phyloP scores from a whole-genome alignment of 768 basidiomycete species.

The Obba rivulosa region DNA sequence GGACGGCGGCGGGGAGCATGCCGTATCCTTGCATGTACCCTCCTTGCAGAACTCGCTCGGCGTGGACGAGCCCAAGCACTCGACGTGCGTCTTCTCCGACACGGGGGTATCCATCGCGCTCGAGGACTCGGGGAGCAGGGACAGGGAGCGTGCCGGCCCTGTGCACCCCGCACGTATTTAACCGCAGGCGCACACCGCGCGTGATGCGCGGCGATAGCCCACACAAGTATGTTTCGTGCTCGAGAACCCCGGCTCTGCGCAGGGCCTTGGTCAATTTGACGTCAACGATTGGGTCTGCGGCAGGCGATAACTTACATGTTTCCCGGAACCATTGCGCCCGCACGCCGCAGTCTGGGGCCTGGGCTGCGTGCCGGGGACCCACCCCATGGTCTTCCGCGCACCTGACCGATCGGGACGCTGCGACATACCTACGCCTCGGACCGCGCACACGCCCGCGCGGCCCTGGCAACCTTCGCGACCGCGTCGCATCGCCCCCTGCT shows the following conservation, averaged over 20 bases:
- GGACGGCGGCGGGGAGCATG: background rate
- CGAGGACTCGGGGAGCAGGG: background rate
- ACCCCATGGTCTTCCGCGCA: too few species aligned
- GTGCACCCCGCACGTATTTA: constrained; percentile 4
- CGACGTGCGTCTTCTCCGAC: constrained; percentile 18
- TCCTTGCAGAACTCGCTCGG: too few species aligned
- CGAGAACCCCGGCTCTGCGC: too few species aligned
- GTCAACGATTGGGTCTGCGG: constrained; percentile 8
- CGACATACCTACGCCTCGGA: too few species aligned
- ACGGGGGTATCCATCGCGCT: constrained; percentile 16
- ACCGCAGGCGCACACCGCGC: background rate
- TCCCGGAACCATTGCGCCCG: too few species aligned
- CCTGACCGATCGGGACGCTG: too few species aligned
- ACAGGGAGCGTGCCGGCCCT: background rate
- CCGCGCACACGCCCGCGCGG: too few species aligned
- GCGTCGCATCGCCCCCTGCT: too few species aligned
- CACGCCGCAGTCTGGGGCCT: too few species aligned
- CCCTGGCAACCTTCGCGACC: too few species aligned
- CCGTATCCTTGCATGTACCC: too few species aligned
- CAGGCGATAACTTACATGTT: background rate
- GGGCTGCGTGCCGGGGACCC: too few species aligned
- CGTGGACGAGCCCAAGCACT: background rate
- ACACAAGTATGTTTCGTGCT: constrained; percentile 1
- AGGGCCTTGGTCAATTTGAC: constrained; percentile 5
- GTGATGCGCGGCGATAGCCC: background rate